A percentile compares a stretch with the other conserved stretches of the same genome.
phyloP scores from a whole-genome alignment of 257 asterid species.

The Leonotis leonurus region DNA sequence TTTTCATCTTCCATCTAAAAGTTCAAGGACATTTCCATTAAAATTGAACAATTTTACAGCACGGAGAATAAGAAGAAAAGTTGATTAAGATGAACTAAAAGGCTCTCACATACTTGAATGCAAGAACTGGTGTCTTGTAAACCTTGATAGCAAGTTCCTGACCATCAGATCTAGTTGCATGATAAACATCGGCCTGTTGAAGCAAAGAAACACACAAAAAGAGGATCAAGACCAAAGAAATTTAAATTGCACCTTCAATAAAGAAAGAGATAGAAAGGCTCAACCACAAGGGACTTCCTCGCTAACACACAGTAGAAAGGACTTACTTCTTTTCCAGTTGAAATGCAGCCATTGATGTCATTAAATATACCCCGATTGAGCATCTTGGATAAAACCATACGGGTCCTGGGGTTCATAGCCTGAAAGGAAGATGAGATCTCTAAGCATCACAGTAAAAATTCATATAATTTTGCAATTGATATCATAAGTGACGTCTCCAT shows the following conservation, averaged over 20 bases:
- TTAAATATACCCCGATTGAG: slow-evolving; percentile 68
- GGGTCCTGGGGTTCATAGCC: slow-evolving; percentile 99
- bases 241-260: no score
- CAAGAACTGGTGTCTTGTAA: slow-evolving; percentile 89
- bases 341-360: slow-evolving; percentile 94
- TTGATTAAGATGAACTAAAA: slow-evolving; percentile 10
- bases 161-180: slow-evolving; percentile 81
- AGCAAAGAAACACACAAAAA: not conserved
- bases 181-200: slow-evolving; percentile 91
- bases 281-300: not conserved
- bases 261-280: not conserved
- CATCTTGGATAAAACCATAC: slow-evolving; percentile 96
- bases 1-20: not conserved
- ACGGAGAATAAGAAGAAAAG: not conserved
- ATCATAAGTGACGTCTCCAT: not conserved
- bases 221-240: not conserved
- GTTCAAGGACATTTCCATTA: not conserved
- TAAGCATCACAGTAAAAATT: not conserved
- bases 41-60: not conserved
- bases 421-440: slow-evolving; percentile 26
- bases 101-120: slow-evolving; percentile 67
- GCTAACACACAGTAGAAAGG: no score
- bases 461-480: not conserved
- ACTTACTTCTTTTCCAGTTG: slow-evolving; percentile 97
- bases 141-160: slow-evolving; percentile 88